Evolutionary conservation across 2,329 filamentous ascomycete genomes (phyloP), one percentile per base, ranked within the genome.

Genomic region (Cytospora mali): DNA sequence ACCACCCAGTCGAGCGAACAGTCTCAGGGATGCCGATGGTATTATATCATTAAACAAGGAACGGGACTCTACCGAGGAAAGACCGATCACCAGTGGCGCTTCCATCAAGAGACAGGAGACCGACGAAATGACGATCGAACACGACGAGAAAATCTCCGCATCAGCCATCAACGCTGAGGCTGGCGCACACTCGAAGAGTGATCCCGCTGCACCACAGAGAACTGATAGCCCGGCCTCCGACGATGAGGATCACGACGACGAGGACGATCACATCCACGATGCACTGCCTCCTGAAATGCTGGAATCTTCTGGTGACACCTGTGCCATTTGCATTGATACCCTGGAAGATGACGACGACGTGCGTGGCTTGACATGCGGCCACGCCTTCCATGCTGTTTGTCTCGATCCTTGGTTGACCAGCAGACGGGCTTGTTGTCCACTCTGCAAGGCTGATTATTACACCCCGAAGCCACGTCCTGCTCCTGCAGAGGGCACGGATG

Each of bases 391-490:
- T 74, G 93, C 93, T 56, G 91, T 90, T 46, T 99, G 95, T 73
- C 86, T 99, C 55, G 95, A 99, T 70, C 95, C 95, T 13, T 99
- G 95, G 95, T 80, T 99, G 67, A 99, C 95, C 11, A 93, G 91
- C 72, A 87, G 95, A 66, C 89, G 94, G 68, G 95, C 95, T 28
- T 98, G 94, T 80, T 99, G 95, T 74, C 95, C 95, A 6, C 87
- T 99, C 7, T 99, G 95, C 82, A 99, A 99, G 79, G 92, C 94
- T 48, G 95, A 99, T 73, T 99, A 98, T 75, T 98, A 96, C 75
- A 89, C 92, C 3, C 94, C 95, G 0, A 98, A 98, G 77, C 92
- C 93, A 56, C 90, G 92, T 18, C 81, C 90, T 3, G 73, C 75
- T 11, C 75, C 79, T 13, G 75, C 78, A 16, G 79, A 80, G 35